These are phyloP conservation scores for Sordaria brevicollis DNA, from an alignment of 495 filamentous ascomycete genomes.

Conservation along the genomic window DNA sequence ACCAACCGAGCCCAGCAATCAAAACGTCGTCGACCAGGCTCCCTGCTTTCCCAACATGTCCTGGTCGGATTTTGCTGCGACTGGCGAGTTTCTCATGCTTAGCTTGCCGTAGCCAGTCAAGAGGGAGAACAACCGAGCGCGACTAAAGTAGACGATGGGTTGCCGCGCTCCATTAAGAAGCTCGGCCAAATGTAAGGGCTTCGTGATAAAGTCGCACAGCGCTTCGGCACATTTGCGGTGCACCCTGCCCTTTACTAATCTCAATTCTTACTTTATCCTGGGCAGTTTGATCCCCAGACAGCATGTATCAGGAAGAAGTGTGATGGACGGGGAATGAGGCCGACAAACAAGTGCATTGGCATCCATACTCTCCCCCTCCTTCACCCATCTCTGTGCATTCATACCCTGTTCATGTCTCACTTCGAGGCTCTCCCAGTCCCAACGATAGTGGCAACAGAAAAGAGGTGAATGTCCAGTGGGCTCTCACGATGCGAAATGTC, in stretches of 20 bases:
- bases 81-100: not conserved
- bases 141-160: not conserved
- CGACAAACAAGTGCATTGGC: not conserved
- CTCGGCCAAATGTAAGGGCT: not conserved
- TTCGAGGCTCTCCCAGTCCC: conserved; percentile 1
- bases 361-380: not conserved
- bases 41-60: not conserved
- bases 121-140: not conserved
- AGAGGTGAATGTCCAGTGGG: not conserved
- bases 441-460: conserved; percentile 8
- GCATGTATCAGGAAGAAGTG: not conserved
- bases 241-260: not conserved
- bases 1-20: not conserved
- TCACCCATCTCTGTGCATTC: conserved; percentile 2
- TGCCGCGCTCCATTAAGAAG: not conserved
- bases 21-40: not conserved
- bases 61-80: not conserved
- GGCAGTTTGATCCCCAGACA: not conserved
- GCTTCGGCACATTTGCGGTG: not conserved
- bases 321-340: not conserved
- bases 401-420: conserved; percentile 10
- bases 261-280: not conserved
- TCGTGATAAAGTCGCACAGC: not conserved
- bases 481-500: not conserved
- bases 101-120: not conserved